These are phyloP conservation scores for Neonectria hederae DNA, from an alignment of 2,329 filamentous ascomycete species.

Conservation along the genomic window DNA sequence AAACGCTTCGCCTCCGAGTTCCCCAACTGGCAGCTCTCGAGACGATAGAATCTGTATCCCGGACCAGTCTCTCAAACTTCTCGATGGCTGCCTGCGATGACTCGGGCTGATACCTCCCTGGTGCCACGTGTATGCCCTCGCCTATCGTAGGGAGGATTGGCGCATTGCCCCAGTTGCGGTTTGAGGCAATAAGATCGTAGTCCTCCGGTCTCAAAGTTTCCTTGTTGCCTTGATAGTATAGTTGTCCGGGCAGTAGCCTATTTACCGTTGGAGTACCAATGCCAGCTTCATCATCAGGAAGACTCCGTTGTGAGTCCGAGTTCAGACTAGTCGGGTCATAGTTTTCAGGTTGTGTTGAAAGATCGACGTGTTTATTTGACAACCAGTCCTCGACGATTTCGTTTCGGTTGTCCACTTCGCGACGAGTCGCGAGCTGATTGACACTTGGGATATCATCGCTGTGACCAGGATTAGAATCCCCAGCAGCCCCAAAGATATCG, in stretches of 20 bases:
- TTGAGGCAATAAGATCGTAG: constrained; percentile 58
- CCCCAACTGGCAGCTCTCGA: constrained; percentile 76
- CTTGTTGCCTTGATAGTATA: constrained; percentile 57
- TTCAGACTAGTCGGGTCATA: no score
- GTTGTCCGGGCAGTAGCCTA: constrained; percentile 57
- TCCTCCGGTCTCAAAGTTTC: constrained; percentile 58
- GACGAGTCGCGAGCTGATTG: constrained; percentile 57
- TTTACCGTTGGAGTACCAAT: constrained; percentile 61
- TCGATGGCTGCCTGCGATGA: constrained; percentile 64
- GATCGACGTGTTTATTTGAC: constrained; percentile 45
- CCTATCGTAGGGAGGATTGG: constrained; percentile 57
- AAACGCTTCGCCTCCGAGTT: constrained; percentile 72
- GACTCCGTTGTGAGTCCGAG: constrained; percentile 37
- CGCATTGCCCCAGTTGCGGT: constrained; percentile 60
- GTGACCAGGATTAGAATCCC: no score
- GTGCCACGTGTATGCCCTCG: constrained; percentile 27
- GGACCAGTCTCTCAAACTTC: constrained; percentile 60
- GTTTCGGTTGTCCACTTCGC: constrained; percentile 58
- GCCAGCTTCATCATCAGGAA: constrained; percentile 54
- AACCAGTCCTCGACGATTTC: constrained; percentile 62
- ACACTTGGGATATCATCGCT: constrained; percentile 55
- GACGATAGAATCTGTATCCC: constrained; percentile 66
- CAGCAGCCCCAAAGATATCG: no score
- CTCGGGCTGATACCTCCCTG: constrained; percentile 55
- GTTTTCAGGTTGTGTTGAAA: constrained; percentile 23